Conservation (phyloP, 345 rosid species). For the Salix caprea region DNA sequence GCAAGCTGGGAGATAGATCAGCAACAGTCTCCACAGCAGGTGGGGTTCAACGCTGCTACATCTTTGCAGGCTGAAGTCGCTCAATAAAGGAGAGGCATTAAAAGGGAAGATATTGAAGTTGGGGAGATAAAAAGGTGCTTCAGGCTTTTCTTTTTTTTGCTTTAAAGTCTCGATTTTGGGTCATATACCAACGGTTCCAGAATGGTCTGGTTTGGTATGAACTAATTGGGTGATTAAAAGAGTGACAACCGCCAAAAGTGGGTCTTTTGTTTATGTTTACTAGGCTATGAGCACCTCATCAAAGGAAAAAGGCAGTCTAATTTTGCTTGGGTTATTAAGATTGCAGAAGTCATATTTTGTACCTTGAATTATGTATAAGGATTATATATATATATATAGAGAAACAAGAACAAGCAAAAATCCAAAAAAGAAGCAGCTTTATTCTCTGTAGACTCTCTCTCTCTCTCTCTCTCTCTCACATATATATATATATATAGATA, state of each 20-base stretch:
- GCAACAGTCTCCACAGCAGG: constrained; percentile 28
- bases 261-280: neutral
- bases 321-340: neutral
- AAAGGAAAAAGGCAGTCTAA: neutral
- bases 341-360: constrained; percentile 8
- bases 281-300: neutral
- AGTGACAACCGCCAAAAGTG: constrained; percentile 5
- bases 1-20: constrained; percentile 74
- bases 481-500: too few species aligned
- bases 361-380: constrained; percentile 19
- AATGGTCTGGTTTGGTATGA: constrained; percentile 20
- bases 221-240: constrained; percentile 12
- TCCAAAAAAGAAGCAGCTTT: constrained; percentile 24
- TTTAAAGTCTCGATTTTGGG: constrained; percentile 23
- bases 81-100: constrained; percentile 31
- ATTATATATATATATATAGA: neutral
- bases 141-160: constrained; percentile 1
- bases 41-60: constrained; percentile 42
- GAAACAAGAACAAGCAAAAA: constrained; percentile 21
- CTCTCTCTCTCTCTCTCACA: too few species aligned
- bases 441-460: constrained; percentile 7
- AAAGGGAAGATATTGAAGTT: neutral
- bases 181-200: constrained; percentile 17
- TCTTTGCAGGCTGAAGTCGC: constrained; percentile 51
- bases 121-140: constrained; percentile 10